These are phyloP conservation scores for Solanum bulbocastanum DNA, from an alignment of 257 asterid species.

Conservation along the genomic window DNA sequence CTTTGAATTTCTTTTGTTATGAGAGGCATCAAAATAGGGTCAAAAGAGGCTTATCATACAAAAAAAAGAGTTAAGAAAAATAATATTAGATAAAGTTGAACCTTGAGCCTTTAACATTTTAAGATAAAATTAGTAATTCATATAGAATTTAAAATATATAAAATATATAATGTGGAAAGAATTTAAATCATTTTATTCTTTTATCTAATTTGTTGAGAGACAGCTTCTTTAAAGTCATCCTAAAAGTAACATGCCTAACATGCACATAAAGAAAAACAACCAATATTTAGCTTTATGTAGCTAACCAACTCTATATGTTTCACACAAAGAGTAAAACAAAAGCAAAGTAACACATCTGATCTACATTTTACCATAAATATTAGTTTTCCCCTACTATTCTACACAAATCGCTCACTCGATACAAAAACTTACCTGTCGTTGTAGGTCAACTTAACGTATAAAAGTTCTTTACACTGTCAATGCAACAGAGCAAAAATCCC, in stretches of 20 bases:
- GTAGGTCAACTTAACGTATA: neutral
- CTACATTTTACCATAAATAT: neutral
- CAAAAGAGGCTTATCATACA: neutral
- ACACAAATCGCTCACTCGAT: neutral
- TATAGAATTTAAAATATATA: neutral
- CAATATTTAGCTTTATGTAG: neutral
- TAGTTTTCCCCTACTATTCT: neutral
- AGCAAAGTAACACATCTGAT: neutral
- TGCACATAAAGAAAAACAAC: neutral
- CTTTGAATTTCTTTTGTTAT: too few relatives aligned
- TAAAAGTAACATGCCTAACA: neutral
- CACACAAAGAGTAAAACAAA: neutral
- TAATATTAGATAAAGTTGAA: neutral
- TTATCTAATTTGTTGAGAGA: neutral
- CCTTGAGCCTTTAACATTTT: neutral
- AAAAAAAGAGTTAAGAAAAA: neutral
- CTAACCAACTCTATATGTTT: neutral
- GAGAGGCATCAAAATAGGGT: neutral
- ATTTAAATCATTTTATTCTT: neutral
- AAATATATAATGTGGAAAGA: neutral
- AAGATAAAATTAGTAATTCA: neutral
- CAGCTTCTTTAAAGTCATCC: neutral
- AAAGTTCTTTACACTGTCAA: neutral
- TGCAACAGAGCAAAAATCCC: neutral
- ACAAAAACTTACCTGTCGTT: neutral